phyloP scores from a whole-genome alignment of 176 grass and related monocot species.

The Carex littledalei region DNA sequence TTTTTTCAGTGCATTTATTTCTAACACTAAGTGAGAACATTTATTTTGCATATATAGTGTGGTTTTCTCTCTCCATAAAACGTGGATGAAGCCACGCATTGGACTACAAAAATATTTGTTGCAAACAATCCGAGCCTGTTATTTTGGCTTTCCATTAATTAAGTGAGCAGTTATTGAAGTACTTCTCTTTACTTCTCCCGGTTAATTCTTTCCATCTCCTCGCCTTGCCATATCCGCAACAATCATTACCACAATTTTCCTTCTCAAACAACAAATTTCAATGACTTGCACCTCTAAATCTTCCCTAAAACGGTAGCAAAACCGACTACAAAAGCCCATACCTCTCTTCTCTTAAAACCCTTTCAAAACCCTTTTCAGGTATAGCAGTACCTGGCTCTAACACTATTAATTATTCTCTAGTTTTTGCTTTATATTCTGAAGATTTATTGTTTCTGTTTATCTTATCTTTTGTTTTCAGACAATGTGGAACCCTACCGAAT shows the following conservation, averaged over 20 bases:
- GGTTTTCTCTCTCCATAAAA: background rate
- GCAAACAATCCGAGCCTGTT: background rate
- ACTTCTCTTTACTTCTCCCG: slow-evolving; percentile 2
- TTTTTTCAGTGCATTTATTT: background rate
- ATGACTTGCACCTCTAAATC: slow-evolving; percentile 17
- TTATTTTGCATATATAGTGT: background rate
- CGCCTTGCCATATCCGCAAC: slow-evolving; percentile 18
- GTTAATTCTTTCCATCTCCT: slow-evolving; percentile 12
- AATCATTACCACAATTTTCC: slow-evolving; percentile 24
- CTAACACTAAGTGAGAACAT: background rate
- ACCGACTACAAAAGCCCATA: background rate
- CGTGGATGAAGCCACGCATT: background rate
- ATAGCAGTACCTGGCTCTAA: background rate
- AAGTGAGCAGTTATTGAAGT: slow-evolving; percentile 12
- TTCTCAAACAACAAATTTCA: slow-evolving; percentile 6
- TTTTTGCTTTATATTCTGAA: background rate
- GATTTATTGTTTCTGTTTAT: background rate
- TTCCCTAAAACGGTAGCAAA: background rate
- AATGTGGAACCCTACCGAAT: slow-evolving; percentile 22
- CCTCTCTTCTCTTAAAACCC: background rate
- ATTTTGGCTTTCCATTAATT: slow-evolving; percentile 10
- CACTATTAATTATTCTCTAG: background rate
- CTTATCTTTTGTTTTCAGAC: background rate
- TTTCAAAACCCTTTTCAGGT: background rate
- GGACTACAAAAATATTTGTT: background rate